Conservation (phyloP, 75 land plant genomes). For the Sequoia sempervirens region DNA sequence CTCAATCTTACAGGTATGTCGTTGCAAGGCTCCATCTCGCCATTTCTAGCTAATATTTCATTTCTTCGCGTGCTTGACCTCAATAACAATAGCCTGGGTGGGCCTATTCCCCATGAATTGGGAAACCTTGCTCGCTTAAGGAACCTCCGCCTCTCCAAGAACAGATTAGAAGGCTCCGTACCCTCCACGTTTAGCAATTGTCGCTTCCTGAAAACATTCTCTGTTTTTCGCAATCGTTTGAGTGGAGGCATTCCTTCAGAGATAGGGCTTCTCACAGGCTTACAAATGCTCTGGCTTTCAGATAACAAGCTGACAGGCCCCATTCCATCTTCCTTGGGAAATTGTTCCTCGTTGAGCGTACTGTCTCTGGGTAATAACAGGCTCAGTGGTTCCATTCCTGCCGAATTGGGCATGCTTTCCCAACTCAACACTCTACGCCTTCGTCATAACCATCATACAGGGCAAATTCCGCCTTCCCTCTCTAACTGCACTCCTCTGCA, state of each 20-base stretch:
- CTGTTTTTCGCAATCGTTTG: constrained; percentile 5
- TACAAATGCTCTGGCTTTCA: constrained; percentile 24
- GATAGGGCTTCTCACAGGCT: constrained; percentile 24
- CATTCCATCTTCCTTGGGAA: constrained; percentile 23
- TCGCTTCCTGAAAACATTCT: neutral
- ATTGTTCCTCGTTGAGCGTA: constrained; percentile 13
- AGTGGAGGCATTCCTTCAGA: constrained; percentile 33
- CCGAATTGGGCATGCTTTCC: constrained; percentile 19
- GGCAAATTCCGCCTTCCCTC: constrained; percentile 24
- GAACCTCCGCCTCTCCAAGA: constrained; percentile 17
- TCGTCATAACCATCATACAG: constrained; percentile 22
- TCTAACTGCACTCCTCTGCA: constrained; percentile 23
- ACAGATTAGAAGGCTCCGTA: constrained; percentile 11
- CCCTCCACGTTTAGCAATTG: neutral
- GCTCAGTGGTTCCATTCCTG: constrained; percentile 26
- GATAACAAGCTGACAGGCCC: constrained; percentile 11
- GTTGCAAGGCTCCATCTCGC: constrained; percentile 31
- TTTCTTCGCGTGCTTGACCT: constrained; percentile 27
- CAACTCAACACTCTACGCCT: constrained; percentile 18
- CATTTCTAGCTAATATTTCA: constrained; percentile 21
- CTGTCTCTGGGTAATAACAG: constrained; percentile 27
- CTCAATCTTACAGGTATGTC: constrained; percentile 22
- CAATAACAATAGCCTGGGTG: constrained; percentile 26
- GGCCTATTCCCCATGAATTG: constrained; percentile 21
- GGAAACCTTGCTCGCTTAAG: constrained; percentile 16